Evolutionary conservation across 257 asterid species (phyloP).

Genomic region (Striga asiatica): DNA sequence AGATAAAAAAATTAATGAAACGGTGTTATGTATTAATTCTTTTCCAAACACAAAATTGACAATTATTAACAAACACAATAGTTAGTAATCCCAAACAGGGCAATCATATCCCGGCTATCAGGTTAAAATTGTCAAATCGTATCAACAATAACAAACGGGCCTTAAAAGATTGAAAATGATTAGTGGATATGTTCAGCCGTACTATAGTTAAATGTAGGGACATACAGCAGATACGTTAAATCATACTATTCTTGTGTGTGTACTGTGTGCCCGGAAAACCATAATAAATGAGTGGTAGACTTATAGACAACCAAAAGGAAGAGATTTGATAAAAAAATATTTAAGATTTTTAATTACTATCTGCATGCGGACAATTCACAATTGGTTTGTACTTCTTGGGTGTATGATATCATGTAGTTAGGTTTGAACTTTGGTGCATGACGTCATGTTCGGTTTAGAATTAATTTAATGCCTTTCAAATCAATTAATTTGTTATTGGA

Average conservation of each 20-base stretch:
- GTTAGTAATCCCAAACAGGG: too few relatives aligned
- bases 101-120: too few relatives aligned
- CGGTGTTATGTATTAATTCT: too few relatives aligned
- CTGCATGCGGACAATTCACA: neutral
- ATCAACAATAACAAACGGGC: too few relatives aligned
- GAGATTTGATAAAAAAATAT: too few relatives aligned
- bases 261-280: neutral
- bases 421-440: neutral
- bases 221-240: slow-evolving; percentile 4
- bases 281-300: slow-evolving; percentile 1
- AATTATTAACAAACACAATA: too few relatives aligned
- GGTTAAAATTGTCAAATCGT: too few relatives aligned
- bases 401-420: neutral
- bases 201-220: neutral
- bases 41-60: too few relatives aligned
- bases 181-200: neutral
- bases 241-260: slow-evolving; percentile 7
- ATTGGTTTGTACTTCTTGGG: neutral
- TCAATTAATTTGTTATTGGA: too few relatives aligned
- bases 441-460: too few relatives aligned
- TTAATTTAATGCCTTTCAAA: too few relatives aligned
- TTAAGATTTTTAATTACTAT: neutral
- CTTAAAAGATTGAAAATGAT: neutral
- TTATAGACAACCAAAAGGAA: neutral
- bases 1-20: too few relatives aligned